Percentiles rank a stretch among this genome's conserved stretches.
Evolutionary conservation across 768 basidiomycete species (phyloP).

Genomic region (Lanmaoa rubissima): DNA sequence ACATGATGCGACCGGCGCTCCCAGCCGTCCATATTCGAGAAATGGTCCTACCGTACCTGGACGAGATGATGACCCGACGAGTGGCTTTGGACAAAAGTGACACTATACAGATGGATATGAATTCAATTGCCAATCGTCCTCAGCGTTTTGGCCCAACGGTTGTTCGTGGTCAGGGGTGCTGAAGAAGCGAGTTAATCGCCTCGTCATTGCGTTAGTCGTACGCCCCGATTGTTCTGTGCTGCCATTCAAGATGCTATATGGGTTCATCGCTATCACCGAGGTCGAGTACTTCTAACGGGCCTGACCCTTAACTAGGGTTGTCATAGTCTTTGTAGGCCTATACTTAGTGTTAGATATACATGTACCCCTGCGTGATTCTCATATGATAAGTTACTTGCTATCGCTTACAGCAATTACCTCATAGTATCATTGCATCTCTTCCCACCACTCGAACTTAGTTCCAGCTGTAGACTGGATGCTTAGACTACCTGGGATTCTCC

Average conservation of each 20-base stretch:
- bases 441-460: neutral
- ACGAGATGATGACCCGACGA: neutral
- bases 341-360: neutral
- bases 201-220: too few relatives aligned
- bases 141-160: neutral
- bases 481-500: constrained; percentile 1
- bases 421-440: neutral
- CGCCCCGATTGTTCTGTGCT: neutral
- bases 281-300: neutral
- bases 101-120: neutral
- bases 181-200: neutral
- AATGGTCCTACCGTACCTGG: neutral
- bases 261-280: neutral
- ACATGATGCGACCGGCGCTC: neutral
- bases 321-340: neutral
- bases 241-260: neutral
- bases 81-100: neutral
- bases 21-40: constrained; percentile 1
- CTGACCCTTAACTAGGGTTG: neutral
- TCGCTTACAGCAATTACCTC: neutral
- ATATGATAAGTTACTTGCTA: too few relatives aligned
- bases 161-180: neutral
- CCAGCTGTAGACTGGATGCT: constrained; percentile 5
- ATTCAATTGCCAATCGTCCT: neutral
- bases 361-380: neutral